Percentiles rank a stretch among this genome's conserved stretches.
Evolutionary conservation across 768 basidiomycete genomes (phyloP).

Genomic region (Termitomyces titanicus): DNA sequence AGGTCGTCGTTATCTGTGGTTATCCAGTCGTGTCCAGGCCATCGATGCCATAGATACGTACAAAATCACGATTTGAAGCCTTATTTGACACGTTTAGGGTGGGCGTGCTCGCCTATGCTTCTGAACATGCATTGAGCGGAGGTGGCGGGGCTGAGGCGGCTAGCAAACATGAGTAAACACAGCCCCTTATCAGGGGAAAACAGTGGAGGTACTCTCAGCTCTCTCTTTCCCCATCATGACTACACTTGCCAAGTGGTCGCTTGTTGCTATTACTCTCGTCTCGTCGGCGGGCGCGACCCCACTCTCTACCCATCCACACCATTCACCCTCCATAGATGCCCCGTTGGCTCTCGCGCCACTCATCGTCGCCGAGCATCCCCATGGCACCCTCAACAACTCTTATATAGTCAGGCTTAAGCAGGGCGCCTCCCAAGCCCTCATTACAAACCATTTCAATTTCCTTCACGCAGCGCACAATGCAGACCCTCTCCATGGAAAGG

Average conservation of each 20-base stretch:
- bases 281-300: constrained; percentile 38
- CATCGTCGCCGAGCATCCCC: constrained; percentile 53
- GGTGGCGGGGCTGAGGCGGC: constrained; percentile 12
- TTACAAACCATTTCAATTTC: constrained; percentile 79
- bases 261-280: constrained; percentile 38
- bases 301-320: constrained; percentile 43
- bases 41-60: neutral
- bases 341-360: constrained; percentile 60
- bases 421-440: constrained; percentile 49
- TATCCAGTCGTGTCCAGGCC: neutral
- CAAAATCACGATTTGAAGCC: neutral
- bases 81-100: neutral
- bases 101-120: neutral
- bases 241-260: constrained; percentile 36
- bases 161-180: constrained; percentile 31
- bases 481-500: constrained; percentile 46
- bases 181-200: constrained; percentile 21
- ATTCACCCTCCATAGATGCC: constrained; percentile 30
- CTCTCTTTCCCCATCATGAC: constrained; percentile 39
- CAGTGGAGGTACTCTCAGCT: constrained; percentile 14
- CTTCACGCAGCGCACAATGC: constrained; percentile 59
- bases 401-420: constrained; percentile 92
- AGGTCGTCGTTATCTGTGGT: neutral
- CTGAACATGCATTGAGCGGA: constrained; percentile 2
- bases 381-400: constrained; percentile 81